Evolutionary conservation across 768 basidiomycete genomes (phyloP).

Genomic region (Lentinula aciculospora): DNA sequence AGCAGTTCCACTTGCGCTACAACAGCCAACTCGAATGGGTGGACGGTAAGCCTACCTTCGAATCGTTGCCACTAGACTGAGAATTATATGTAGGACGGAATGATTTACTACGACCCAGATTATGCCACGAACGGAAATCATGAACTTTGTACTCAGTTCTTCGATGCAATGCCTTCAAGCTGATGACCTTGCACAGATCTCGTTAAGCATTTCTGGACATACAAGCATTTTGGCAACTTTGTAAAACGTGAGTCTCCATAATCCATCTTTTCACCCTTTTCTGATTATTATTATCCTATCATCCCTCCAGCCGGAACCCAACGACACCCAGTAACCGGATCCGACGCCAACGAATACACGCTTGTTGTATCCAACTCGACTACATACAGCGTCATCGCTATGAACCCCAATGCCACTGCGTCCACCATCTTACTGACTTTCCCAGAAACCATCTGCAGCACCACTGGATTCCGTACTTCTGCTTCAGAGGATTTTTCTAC

Average conservation of each 20-base stretch:
- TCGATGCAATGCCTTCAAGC: neutral
- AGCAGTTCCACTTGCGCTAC: constrained; percentile 27
- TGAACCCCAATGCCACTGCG: constrained; percentile 26
- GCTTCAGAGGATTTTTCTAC: constrained; percentile 28
- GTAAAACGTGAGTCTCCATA: constrained; percentile 26
- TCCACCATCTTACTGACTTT: constrained; percentile 25
- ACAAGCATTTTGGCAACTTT: constrained; percentile 35
- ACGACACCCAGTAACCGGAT: constrained; percentile 24
- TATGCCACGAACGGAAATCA: constrained; percentile 32
- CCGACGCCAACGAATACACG: constrained; percentile 24
- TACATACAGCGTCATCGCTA: constrained; percentile 25
- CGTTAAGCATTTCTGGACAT: constrained; percentile 33
- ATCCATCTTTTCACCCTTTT: neutral
- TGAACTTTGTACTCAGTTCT: constrained; percentile 22
- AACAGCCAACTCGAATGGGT: constrained; percentile 31
- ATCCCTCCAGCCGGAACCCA: constrained; percentile 27
- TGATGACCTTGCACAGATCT: constrained; percentile 17
- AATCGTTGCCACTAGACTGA: neutral
- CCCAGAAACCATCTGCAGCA: constrained; percentile 25
- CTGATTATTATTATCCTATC: neutral
- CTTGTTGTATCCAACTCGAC: constrained; percentile 25
- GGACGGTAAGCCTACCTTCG: constrained; percentile 26
- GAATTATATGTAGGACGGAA: constrained; percentile 19
- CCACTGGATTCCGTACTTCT: constrained; percentile 23
- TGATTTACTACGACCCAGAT: constrained; percentile 36